phyloP scores from a whole-genome alignment of 2,329 filamentous ascomycete species.

The Aureobasidium vineae region DNA sequence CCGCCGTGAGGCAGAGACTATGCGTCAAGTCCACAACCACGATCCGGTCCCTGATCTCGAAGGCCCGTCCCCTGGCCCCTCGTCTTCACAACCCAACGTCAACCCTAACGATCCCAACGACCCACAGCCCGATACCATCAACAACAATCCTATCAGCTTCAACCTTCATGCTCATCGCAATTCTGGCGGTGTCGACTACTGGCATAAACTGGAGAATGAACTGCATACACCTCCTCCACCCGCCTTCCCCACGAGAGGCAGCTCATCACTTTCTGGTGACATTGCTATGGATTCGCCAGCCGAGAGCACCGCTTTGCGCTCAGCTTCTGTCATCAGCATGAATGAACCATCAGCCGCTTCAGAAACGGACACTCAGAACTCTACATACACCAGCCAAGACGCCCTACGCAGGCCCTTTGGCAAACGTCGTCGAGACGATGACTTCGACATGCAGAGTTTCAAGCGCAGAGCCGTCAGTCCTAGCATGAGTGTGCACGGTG shows the following conservation, averaged over 20 bases:
- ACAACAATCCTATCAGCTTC: slow-evolving; percentile 61
- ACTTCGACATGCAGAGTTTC: slow-evolving; percentile 82
- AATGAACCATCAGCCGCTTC: slow-evolving; percentile 2
- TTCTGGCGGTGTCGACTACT: slow-evolving; percentile 70
- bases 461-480: slow-evolving; percentile 91
- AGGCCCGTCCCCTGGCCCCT: slow-evolving; percentile 40
- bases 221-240: slow-evolving; percentile 64
- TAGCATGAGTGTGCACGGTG: slow-evolving; percentile 77
- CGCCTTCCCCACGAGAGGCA: slow-evolving; percentile 45
- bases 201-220: slow-evolving; percentile 74
- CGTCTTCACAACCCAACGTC: slow-evolving; percentile 63
- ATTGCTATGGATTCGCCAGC: slow-evolving; percentile 68
- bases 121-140: slow-evolving; percentile 57
- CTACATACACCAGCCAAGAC: slow-evolving; percentile 37
- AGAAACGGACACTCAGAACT: neutral
- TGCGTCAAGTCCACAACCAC: slow-evolving; percentile 89
- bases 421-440: slow-evolving; percentile 85
- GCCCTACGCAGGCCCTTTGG: slow-evolving; percentile 34
- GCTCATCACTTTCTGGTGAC: slow-evolving; percentile 58
- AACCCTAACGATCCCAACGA: slow-evolving; percentile 58
- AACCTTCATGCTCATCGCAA: slow-evolving; percentile 71
- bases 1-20: slow-evolving; percentile 88
- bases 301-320: slow-evolving; percentile 3
- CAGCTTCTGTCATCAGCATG: slow-evolving; percentile 25
- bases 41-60: slow-evolving; percentile 57